Evolutionary conservation across 768 basidiomycete genomes (phyloP).

Genomic region (Podaxis carcinomalis): DNA sequence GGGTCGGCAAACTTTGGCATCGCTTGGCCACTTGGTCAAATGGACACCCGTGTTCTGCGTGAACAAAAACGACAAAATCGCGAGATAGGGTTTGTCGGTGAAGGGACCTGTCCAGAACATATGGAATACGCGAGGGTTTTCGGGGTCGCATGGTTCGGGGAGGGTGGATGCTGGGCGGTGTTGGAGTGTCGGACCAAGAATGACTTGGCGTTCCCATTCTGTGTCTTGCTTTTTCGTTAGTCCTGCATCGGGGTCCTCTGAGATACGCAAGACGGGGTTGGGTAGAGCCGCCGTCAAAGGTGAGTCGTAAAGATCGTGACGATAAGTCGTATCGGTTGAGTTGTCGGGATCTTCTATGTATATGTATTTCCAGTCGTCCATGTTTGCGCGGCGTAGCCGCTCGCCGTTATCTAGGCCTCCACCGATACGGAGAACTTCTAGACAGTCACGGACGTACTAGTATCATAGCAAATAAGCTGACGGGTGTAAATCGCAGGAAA

Average conservation of each 20-base stretch:
- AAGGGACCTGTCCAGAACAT: constrained; percentile 98
- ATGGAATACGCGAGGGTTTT: constrained; percentile 84
- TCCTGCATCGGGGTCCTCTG: constrained; percentile 45
- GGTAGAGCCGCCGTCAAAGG: constrained; percentile 11
- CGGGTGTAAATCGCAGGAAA: constrained; percentile 6
- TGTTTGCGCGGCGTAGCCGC: constrained; percentile 65
- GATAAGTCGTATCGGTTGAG: constrained; percentile 20
- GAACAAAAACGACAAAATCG: constrained; percentile 87
- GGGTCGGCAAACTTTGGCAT: constrained; percentile 66
- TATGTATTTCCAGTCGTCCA: constrained; percentile 79
- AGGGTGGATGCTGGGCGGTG: constrained; percentile 39
- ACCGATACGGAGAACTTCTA: constrained; percentile 84
- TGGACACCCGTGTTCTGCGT: constrained; percentile 89
- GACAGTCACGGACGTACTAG: constrained; percentile 92
- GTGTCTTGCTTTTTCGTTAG: constrained; percentile 53
- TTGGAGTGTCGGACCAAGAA: constrained; percentile 42
- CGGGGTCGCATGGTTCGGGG: constrained; percentile 56
- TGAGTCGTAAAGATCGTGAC: constrained; percentile 6
- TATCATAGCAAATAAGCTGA: neutral
- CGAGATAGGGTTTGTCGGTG: constrained; percentile 95
- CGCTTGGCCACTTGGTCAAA: constrained; percentile 34
- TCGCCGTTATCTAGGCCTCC: constrained; percentile 79
- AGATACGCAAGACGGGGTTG: constrained; percentile 17
- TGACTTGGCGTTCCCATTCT: constrained; percentile 53
- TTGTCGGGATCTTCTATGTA: constrained; percentile 53